phyloP scores from a whole-genome alignment of 2,329 filamentous ascomycete species.

The Parastagonospora avenae region DNA sequence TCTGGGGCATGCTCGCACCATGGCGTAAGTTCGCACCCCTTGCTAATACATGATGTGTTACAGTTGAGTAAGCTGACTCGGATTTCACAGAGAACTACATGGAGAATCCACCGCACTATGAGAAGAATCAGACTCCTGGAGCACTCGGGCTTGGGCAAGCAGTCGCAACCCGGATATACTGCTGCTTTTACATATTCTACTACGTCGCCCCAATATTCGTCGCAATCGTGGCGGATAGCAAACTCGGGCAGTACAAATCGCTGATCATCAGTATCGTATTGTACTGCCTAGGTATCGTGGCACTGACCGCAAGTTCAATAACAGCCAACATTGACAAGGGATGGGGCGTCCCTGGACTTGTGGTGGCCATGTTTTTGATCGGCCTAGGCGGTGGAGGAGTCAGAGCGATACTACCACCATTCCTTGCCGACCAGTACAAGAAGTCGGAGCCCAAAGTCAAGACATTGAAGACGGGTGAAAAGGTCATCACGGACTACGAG shows the following conservation, averaged over 20 bases:
- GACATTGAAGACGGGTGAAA: conserved; percentile 34
- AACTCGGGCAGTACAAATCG: conserved; percentile 47
- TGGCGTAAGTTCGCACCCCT: conserved; percentile 33
- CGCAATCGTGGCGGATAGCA: conserved; percentile 47
- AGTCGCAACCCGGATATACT: conserved; percentile 58
- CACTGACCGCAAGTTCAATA: conserved; percentile 28
- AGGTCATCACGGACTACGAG: conserved; percentile 40
- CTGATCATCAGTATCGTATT: conserved; percentile 39
- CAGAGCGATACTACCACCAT: conserved; percentile 42
- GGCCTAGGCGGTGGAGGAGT: conserved; percentile 49
- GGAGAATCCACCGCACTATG: conserved; percentile 37
- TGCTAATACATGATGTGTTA: neutral
- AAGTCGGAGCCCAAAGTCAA: conserved; percentile 24
- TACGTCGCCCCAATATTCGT: conserved; percentile 47
- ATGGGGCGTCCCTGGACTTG: conserved; percentile 33
- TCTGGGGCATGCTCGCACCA: conserved; percentile 38
- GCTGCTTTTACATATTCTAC: conserved; percentile 61
- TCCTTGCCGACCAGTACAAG: conserved; percentile 45
- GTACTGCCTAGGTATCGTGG: conserved; percentile 30
- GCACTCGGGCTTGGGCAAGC: conserved; percentile 40
- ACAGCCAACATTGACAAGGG: conserved; percentile 20
- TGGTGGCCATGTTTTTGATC: conserved; percentile 42
- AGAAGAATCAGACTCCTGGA: conserved; percentile 41
- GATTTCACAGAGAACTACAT: conserved; percentile 50
- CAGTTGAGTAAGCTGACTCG: conserved; percentile 2